Conservation (phyloP, 495 filamentous ascomycete species). For the Lasiosphaeria miniovina region DNA sequence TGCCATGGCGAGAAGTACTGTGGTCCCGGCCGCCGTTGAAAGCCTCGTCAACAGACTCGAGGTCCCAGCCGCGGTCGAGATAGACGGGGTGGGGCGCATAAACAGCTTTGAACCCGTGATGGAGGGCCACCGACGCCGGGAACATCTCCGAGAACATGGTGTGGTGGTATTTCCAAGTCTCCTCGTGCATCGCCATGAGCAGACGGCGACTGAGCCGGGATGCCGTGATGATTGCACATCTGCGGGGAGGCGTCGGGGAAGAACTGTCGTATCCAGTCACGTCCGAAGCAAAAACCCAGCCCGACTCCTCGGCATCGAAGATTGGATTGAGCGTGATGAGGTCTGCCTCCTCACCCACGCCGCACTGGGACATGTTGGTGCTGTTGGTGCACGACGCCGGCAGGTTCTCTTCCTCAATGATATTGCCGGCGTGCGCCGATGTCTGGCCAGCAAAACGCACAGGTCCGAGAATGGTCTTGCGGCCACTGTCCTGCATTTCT, state of each 20-base stretch:
- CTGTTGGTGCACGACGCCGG: slow-evolving; percentile 44
- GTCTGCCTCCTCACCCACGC: slow-evolving; percentile 88
- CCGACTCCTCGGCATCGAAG: slow-evolving; percentile 82
- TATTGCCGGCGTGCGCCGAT: slow-evolving; percentile 58
- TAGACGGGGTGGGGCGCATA: slow-evolving; percentile 89
- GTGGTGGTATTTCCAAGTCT: slow-evolving; percentile 73
- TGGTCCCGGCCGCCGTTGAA: slow-evolving; percentile 87
- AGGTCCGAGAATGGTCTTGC: slow-evolving; percentile 75
- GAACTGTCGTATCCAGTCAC: slow-evolving; percentile 78
- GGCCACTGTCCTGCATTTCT: slow-evolving; percentile 52
- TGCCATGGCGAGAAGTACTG: slow-evolving; percentile 62
- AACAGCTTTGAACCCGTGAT: slow-evolving; percentile 93
- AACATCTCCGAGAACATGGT: slow-evolving; percentile 96
- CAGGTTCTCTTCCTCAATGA: slow-evolving; percentile 56
- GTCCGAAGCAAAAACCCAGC: slow-evolving; percentile 82
- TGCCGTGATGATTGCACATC: slow-evolving; percentile 81
- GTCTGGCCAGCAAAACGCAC: slow-evolving; percentile 55
- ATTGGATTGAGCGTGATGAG: slow-evolving; percentile 93
- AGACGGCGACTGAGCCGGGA: slow-evolving; percentile 77
- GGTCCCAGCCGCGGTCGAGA: slow-evolving; percentile 77
- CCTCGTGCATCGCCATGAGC: slow-evolving; percentile 82
- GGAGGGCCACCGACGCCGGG: slow-evolving; percentile 76
- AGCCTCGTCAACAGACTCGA: slow-evolving; percentile 68
- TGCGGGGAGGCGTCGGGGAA: slow-evolving; percentile 66
- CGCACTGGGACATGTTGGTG: slow-evolving; percentile 55